Base-by-base conservation (phyloP, 2,329 filamentous ascomycete species). In the Cyphellophora europaea region DNA sequence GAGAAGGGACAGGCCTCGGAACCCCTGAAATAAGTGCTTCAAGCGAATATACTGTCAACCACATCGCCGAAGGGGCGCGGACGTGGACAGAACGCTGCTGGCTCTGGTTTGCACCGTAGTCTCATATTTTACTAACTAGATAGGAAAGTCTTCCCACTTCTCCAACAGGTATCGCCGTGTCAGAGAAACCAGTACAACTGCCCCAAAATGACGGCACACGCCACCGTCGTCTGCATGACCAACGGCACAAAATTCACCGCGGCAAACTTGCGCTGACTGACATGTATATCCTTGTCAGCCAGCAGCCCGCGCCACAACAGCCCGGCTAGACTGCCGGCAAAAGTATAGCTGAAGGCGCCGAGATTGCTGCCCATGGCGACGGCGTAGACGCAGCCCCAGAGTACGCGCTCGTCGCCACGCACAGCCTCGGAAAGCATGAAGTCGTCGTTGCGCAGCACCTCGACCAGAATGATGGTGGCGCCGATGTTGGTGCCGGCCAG, bases 381-480 rank as follows among this genome's bases (percentile, higher is more conserved):
- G 6, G 39, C 36, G 35, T 49, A 49, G 5, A 49, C 40, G 2
- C 44, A 41, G 5, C 33, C 45, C 16, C 30, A 23, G 19, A 49
- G 18, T 14, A 49, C 36, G 12, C 39, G 32, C 12, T 15, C 34
- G 13, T 48, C 45, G 3, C 30, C 34, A 15, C 31, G 31, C 5
- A 44, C 38, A 17, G 41, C 30, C 12, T 27, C 16, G 6, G 40
- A 39, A 14, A 36, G 27, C 11, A 38, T 33, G 29, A 49, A 49
- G 11, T 36, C 40, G 6, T 41, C 32, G 32, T 46, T 32, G 19
- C 47, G 45, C 25, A 49, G 35, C 25, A 49, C 47, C 31, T 49
- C 47, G n/a, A 49, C 47, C n/a, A 49, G 40, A 34, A 49, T 46
- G 35, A 49, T 49, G 8, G 47, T 49, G 14, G 47, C 47, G n/a